Evolutionary conservation across 2,329 filamentous ascomycete genomes (phyloP).

Genomic region (Pseudocercospora ulei): DNA sequence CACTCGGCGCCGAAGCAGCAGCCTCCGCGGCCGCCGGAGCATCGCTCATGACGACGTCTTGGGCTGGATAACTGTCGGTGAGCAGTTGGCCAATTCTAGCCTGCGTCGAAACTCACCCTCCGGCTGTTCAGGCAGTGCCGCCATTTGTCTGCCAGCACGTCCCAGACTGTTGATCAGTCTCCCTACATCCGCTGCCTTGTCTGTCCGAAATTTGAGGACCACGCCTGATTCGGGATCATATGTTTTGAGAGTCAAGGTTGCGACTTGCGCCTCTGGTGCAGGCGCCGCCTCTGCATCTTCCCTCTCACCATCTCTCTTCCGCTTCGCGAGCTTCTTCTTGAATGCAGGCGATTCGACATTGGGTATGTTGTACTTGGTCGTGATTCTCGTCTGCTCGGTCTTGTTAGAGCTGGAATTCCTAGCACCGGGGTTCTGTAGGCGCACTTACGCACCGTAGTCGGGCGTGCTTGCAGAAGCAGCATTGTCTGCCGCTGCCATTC

Average conservation of each 20-base stretch:
- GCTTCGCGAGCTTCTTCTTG: slow-evolving; percentile 28
- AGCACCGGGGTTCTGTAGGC: slow-evolving; percentile 3
- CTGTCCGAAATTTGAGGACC: slow-evolving; percentile 81
- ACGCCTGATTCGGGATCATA: slow-evolving; percentile 75
- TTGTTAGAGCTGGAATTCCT: slow-evolving; percentile 9
- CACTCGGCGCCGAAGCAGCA: slow-evolving; percentile 13
- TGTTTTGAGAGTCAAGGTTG: slow-evolving; percentile 73
- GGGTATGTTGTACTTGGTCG: slow-evolving; percentile 75
- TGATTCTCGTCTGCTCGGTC: slow-evolving; percentile 64
- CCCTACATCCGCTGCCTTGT: slow-evolving; percentile 81
- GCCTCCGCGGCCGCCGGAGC: slow-evolving; percentile 17
- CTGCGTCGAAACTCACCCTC: too few relatives aligned
- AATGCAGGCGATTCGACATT: slow-evolving; percentile 30
- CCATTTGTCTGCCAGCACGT: slow-evolving; percentile 57
- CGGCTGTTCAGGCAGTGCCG: slow-evolving; percentile 39
- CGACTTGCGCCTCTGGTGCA: slow-evolving; percentile 48
- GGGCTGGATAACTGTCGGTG: slow-evolving; percentile 11
- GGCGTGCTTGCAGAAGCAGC: slow-evolving; percentile 75
- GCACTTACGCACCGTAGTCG: slow-evolving; percentile 58
- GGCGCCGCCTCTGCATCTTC: slow-evolving; percentile 23
- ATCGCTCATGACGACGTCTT: slow-evolving; percentile 33
- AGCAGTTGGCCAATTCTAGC: too few relatives aligned
- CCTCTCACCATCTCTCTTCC: slow-evolving; percentile 22
- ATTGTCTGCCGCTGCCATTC: slow-evolving; percentile 85
- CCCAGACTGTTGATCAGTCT: slow-evolving; percentile 70